These are phyloP conservation scores for Flaveria trinervia DNA, from an alignment of 129 eudicot species.

Conservation along the genomic window DNA sequence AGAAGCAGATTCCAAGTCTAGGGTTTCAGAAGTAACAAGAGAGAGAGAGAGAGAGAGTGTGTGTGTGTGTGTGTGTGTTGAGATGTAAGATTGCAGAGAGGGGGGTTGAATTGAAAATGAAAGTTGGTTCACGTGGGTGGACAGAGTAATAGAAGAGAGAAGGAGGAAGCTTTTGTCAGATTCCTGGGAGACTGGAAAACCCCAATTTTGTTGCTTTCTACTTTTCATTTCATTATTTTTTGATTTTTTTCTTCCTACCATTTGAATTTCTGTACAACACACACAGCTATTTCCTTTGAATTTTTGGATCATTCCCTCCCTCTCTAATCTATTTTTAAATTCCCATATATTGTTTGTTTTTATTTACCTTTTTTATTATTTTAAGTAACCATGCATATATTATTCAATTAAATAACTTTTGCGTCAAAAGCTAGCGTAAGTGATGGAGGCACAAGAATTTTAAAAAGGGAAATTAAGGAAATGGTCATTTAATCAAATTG, in stretches of 20 bases:
- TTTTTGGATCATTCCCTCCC: not conserved
- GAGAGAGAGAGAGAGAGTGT: not conserved
- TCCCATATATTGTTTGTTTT: not conserved
- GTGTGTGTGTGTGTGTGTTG: too few relatives aligned
- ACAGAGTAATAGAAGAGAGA: conserved; percentile 15
- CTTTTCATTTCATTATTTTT: not conserved
- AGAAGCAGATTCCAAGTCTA: not conserved
- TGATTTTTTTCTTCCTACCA: not conserved
- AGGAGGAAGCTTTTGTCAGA: conserved; percentile 43
- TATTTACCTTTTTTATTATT: too few relatives aligned
- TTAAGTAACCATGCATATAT: too few relatives aligned
- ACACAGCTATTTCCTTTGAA: not conserved
- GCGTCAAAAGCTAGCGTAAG: too few relatives aligned
- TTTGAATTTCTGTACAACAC: conserved; percentile 6
- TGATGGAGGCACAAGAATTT: too few relatives aligned
- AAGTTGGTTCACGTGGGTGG: conserved; percentile 36
- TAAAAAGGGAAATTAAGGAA: too few relatives aligned
- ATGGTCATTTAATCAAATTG: too few relatives aligned
- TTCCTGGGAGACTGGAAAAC: conserved; percentile 37
- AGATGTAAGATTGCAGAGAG: not conserved
- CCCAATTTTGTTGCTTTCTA: conserved; percentile 11
- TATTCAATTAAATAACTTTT: too few relatives aligned
- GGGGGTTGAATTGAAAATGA: not conserved
- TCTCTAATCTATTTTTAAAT: not conserved
- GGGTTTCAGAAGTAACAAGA: not conserved